Base-by-base conservation (phyloP, 345 rosid species). In the Euphorbia lathyris region DNA sequence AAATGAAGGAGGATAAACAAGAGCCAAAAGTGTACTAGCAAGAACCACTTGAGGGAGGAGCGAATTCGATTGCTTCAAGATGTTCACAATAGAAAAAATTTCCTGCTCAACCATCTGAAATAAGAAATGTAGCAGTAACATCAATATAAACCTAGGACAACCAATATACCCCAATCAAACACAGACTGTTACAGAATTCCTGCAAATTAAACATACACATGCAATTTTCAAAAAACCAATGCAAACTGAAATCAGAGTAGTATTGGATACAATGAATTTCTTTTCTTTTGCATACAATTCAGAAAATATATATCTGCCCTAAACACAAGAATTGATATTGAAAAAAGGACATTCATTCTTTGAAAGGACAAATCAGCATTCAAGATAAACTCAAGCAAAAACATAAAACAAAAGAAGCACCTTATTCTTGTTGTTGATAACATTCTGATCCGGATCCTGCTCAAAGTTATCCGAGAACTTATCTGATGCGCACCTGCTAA, bases 1-100 rank as follows among this genome's bases (percentile, higher is more conserved):
- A 87, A 94, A 94, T 53, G 99, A 88, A 13, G 99, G 99, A 3
- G 97, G 97, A 80, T 80, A 92, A 43, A 87, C 67, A 75, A 94
- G 91, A 83, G 99, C 99, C 85, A 92, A 71, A 52, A 92, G 9
- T 14, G 99, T 87, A 81, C 97, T 92, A 27, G 90, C 97, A 58
- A 92, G 85, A 52, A 94, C 91, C 16, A 84, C 91, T 68, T 94
- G 93, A 77, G 99, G 97, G 78, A 94, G 82, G 59, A 90, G 65
- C 13, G 92, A 83, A 79, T 92, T 92, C 45, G 97, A 83, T 43
- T 86, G 83, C 87, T 86, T 85, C 81, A 94, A 74, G 74, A 88
- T 79, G 72, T 80, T 79, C 75, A 84, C 40, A 25, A 91, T 30
- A 25, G 89, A 70, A 76, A 20, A 22, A 77, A 76, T 78, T 66